These are phyloP conservation scores for Nitzschia inconspicua DNA, from an alignment of 108 stramenopile genomes.

Conservation along the genomic window DNA sequence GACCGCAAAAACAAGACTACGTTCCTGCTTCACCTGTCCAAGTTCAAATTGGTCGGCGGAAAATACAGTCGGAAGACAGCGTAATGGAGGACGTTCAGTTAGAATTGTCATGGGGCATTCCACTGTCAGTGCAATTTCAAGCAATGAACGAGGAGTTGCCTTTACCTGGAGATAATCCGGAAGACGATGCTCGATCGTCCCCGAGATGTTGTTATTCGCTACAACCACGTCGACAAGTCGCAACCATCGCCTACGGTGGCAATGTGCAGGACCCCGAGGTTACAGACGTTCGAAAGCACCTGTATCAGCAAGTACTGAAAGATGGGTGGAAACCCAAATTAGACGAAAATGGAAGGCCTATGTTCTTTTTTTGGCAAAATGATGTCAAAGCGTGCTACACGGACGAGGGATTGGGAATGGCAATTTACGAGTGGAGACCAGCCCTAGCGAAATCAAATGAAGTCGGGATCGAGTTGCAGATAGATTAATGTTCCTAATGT, in stretches of 20 bases:
- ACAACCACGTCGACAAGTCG: conserved; percentile 53
- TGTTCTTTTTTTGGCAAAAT: conserved; percentile 82
- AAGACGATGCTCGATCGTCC: conserved; percentile 16
- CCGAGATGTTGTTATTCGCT: conserved; percentile 22
- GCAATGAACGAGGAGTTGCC: conserved; percentile 39
- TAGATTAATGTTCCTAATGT: no score
- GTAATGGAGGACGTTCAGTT: conserved; percentile 18
- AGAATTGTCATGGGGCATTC: conserved; percentile 52
- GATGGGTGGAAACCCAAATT: conserved; percentile 74
- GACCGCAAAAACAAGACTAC: conserved; percentile 55
- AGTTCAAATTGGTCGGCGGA: conserved; percentile 40
- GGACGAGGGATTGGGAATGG: conserved; percentile 76
- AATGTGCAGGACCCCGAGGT: conserved; percentile 73
- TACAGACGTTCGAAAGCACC: conserved; percentile 51
- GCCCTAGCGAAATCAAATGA: conserved; percentile 53
- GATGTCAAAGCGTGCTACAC: conserved; percentile 77
- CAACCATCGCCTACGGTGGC: conserved; percentile 71
- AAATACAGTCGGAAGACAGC: background rate
- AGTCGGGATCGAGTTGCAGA: conserved; percentile 80
- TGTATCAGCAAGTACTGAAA: conserved; percentile 66
- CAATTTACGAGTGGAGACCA: conserved; percentile 80
- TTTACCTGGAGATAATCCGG: conserved; percentile 38
- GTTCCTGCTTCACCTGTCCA: conserved; percentile 69
- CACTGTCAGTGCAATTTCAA: conserved; percentile 60
- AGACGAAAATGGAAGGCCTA: conserved; percentile 64